Base-by-base conservation (phyloP, 2,329 filamentous ascomycete species). In the Chalaropsis ovoidea region DNA sequence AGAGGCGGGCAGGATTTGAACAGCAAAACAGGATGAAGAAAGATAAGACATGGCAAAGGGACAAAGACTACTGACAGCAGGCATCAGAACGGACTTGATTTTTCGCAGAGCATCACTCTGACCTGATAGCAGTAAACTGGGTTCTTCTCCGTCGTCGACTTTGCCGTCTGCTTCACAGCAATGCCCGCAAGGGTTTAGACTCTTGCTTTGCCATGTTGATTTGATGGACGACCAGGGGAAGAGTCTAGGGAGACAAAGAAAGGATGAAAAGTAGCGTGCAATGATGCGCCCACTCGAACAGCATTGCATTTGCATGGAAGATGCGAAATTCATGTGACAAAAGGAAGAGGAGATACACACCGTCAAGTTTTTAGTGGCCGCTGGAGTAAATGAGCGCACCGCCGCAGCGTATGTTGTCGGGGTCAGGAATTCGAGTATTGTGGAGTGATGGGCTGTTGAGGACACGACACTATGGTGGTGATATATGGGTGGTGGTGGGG, bases 21-120 rank as follows among this genome's bases (percentile, higher is more conserved):
- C 43, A 58, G 27, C 54, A 58, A 31, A 58, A 15, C 24, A 58
- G 54, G 27, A 58, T 58, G 27, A 58, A 58, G 54, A 58, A 58
- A 58, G 31, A 58, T 58, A 58, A 58, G 54, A 58, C 54, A 39
- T 58, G 13, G 54, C 27, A 58, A 58, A 58, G 52, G 17, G 52
- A 58, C 52, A 58, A 10, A 35, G 31, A 58, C 13, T 1, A 17
- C 11, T 58, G 54, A 19, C 54, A 58, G 31, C 31, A 35, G 3
- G 31, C 42, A 11, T 13, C 42, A 43, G 42, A 43, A 43, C 11
- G 17, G 7, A 43, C 7, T 43, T 43, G 43, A 47, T 47, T 47
- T 47, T 47, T 15, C 35, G 35, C 35, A 5, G 35, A 10, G 8
- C 1, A 39, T 39, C 35, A 5, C 8, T 39, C 24, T 52, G 19